phyloP scores from a whole-genome alignment of 1,139 yeast genomes.

The Meyerozyma elateridarum region DNA sequence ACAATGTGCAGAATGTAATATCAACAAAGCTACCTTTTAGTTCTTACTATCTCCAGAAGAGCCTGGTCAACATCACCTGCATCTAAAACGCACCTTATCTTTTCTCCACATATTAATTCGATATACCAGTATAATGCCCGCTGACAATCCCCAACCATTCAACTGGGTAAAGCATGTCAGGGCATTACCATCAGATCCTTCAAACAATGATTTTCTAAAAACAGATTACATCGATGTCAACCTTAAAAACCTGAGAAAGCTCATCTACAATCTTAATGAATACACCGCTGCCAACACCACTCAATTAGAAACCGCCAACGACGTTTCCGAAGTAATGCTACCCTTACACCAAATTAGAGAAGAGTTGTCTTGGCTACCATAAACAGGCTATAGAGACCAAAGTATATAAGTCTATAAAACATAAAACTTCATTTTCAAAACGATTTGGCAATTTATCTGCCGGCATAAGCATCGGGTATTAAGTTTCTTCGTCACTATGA shows the following conservation, averaged over 20 bases:
- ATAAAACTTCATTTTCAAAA: too few species aligned
- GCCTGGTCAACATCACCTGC: too few species aligned
- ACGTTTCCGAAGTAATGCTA: neutral
- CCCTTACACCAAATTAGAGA: conserved; percentile 3
- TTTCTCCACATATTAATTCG: too few species aligned
- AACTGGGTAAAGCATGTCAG: conserved; percentile 34
- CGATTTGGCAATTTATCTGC: too few species aligned
- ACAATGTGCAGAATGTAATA: too few species aligned
- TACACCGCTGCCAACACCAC: conserved; percentile 22
- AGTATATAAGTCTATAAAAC: too few species aligned
- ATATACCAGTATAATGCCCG: too few species aligned
- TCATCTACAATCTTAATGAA: conserved; percentile 29
- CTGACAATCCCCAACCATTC: conserved; percentile 8
- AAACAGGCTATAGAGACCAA: neutral
- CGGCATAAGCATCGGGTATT: too few species aligned
- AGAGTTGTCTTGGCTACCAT: neutral
- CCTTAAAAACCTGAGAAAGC: conserved; percentile 38
- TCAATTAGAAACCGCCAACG: conserved; percentile 4
- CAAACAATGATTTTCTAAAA: conserved; percentile 35
- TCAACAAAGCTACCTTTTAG: too few species aligned
- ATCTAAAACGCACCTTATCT: too few species aligned
- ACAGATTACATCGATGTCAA: conserved; percentile 43
- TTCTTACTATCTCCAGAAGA: too few species aligned
- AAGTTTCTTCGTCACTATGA: conserved; percentile 1
- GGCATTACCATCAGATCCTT: conserved; percentile 37